Evolutionary conservation across 805 yeast genomes (phyloP), one percentile per base, ranked within the genome.

Genomic region (Schwanniomyces polymorphus): DNA sequence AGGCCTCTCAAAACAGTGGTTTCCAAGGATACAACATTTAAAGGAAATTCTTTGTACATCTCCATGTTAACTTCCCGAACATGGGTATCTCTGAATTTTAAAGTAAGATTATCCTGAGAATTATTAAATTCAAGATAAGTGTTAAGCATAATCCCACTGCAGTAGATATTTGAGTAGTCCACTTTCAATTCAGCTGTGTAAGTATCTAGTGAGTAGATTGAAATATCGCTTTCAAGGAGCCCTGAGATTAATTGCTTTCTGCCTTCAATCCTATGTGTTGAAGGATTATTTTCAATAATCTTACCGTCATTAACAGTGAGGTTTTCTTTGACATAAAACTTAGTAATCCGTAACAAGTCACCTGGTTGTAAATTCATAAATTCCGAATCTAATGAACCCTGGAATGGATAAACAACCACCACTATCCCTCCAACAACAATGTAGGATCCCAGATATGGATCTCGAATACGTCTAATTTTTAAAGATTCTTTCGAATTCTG

Each of bases 341-440:
- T 54, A 14, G 64, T 57, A 7, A 67, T 50, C 34, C 69, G 44
- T 1, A 69, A 46, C 16, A 68, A 55, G 47, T 67, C 72, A 2
- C 74, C 74, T 9, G 59, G 54, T 33, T 64, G 59, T 25, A 68
- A 54, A 11, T 50, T 46, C 1, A 40, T 41, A 42, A 64, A 65
- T 16, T 63, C 68, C 35, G 48, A 42, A 1, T 47, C 53, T 5
- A 34, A 40, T 6, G 27, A 39, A 1, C 63, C 63, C 16, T 53
- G 50, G 44, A 58, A 68, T 6, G 66, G 65, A 41, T 60, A 55
- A 3, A 65, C 61, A 4, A 67, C 70, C 11, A 67, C 70, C 2
- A 67, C 72, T 16, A 66, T 58, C 0, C 63, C 63, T 2, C 74
- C 74, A 10, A 65, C 51, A 14, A 45, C n/a, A 16, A 63, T 61